Evolutionary conservation across 192 early-diverging fungal genomes (phyloP).

Genomic region (Pilaira anomala): DNA sequence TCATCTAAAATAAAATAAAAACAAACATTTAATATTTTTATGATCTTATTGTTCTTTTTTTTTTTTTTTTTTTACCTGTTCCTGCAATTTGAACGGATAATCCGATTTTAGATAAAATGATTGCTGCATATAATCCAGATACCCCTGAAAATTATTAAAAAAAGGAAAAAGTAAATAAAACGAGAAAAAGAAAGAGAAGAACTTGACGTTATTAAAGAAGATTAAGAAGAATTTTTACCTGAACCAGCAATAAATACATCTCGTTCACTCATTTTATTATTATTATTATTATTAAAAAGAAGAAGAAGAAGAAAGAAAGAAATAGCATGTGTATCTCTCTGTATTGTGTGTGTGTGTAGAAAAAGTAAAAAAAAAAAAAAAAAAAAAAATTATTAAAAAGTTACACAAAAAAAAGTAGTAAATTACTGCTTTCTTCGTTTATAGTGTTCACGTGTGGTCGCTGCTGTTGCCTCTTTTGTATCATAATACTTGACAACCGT

Average conservation of each 20-base stretch:
- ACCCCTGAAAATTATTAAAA: not conserved
- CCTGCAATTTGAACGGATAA: slow-evolving; percentile 21
- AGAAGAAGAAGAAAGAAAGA: not conserved
- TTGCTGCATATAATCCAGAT: slow-evolving; percentile 18
- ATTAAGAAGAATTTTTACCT: not conserved
- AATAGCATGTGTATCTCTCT: too few relatives aligned
- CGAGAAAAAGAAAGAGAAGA: not conserved
- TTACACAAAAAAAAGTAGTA: too few relatives aligned
- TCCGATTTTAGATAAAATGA: slow-evolving; percentile 12
- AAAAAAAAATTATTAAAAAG: too few relatives aligned
- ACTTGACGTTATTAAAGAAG: not conserved
- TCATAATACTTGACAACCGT: too few relatives aligned
- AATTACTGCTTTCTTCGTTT: too few relatives aligned
- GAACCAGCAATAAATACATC: slow-evolving; percentile 21
- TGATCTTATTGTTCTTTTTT: not conserved
- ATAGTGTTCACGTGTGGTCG: too few relatives aligned
- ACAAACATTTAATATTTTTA: not conserved
- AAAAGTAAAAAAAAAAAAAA: too few relatives aligned
- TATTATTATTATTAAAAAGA: not conserved
- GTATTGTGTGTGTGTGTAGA: not conserved
- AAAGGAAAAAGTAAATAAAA: not conserved
- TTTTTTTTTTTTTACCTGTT: slow-evolving; percentile 22
- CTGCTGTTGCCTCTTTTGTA: too few relatives aligned
- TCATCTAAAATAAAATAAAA: slow-evolving; percentile 1
- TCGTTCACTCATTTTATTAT: not conserved